These are phyloP conservation scores for Ceratobasidium sp. DNA, from an alignment of 1,284 basidiomycete species.

Conservation along the genomic window DNA sequence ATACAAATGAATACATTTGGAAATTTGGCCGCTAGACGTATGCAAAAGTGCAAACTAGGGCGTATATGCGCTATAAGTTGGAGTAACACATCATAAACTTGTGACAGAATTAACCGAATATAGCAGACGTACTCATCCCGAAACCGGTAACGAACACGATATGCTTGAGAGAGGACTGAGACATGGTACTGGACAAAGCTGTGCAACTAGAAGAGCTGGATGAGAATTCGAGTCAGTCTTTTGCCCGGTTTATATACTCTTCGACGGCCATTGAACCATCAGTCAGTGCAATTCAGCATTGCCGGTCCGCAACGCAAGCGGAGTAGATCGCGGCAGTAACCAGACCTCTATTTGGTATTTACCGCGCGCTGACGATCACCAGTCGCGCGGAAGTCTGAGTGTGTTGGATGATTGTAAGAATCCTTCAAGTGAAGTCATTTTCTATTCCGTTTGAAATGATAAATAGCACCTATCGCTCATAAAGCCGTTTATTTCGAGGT, in stretches of 20 bases:
- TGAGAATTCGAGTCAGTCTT: background rate
- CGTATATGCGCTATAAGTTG: background rate
- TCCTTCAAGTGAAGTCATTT: too few species aligned
- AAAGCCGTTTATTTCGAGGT: background rate
- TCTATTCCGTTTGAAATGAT: background rate
- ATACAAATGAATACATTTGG: constrained; percentile 17
- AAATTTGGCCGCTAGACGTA: constrained; percentile 15
- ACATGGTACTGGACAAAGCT: background rate
- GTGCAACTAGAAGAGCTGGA: background rate
- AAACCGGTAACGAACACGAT: constrained; percentile 21
- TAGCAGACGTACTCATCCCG: background rate
- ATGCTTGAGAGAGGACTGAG: constrained; percentile 3
- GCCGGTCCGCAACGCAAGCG: background rate
- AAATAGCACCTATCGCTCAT: background rate
- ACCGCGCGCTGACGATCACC: background rate
- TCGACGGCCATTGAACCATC: background rate
- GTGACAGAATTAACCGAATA: background rate
- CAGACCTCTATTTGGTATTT: background rate
- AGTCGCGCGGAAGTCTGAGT: background rate
- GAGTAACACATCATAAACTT: background rate
- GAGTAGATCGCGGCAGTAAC: background rate
- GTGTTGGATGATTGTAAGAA: too few species aligned
- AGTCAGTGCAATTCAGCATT: background rate
- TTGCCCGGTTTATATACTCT: background rate
- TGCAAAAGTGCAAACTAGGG: background rate